Base-by-base conservation (phyloP, 2,329 filamentous ascomycete species). In the Epichloe uncinata region DNA sequence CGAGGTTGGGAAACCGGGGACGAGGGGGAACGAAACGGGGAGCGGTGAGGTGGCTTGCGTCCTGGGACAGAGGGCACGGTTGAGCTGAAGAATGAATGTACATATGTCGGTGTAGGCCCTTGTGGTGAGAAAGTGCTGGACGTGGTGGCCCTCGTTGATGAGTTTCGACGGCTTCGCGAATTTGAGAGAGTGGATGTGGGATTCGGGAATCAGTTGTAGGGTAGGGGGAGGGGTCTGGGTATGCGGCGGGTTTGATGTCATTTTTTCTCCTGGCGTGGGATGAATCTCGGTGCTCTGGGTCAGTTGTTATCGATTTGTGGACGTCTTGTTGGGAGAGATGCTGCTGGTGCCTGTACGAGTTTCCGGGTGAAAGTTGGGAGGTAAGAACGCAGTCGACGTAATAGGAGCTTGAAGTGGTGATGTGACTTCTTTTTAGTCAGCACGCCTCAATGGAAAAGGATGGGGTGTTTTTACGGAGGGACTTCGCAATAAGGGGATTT, bases 91-190 rank as follows among this genome's bases (percentile, higher is more conserved):
- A 44, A 97, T 72, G 64, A 95, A 97, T 44, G 79, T 77, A 66
- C 87, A 85, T 49, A 98, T 86, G 62, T 96, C 88, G 52, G 81
- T 77, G 68, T 97, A 96, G 42, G 88, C 93, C 57, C 78, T 79
- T 45, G 87, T 89, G 8, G 75, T 77, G 48, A 95, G 78, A 66
- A 97, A 98, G 54, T 77, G 78, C 18, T 78, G 66, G 49, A 98
- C 85, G 73, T 97, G 89, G 52, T 82, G 72, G 50, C 84, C 84
- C 59, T 93, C 86, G 68, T 95, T 77, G 69, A 98, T 98, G 60
- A 75, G 75, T 67, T 97, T 98, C 50, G 65, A 63, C 0, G 93
- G 93, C 41, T 71, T 69, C 48, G 72, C 62, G 66, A 95, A 96
- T 26, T n/a, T 43, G 42, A 45, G 49, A 30, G 57, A n/a, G n/a